Evolutionary conservation across 2,329 filamentous ascomycete species (phyloP).

Genomic region (Trichoderma sp.): DNA sequence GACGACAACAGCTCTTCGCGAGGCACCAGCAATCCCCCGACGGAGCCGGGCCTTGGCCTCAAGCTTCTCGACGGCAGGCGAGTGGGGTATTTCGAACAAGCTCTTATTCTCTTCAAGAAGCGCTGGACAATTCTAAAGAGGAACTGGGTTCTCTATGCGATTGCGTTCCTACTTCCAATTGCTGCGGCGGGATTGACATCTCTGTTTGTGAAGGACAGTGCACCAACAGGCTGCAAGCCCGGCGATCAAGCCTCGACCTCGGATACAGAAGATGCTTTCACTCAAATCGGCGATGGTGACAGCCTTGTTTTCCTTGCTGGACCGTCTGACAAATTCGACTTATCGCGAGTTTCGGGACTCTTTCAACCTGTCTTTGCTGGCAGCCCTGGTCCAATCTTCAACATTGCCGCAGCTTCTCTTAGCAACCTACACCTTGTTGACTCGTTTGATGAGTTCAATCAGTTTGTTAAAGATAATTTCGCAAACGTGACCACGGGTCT

Average conservation of each 20-base stretch:
- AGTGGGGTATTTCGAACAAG: slow-evolving; percentile 71
- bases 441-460: slow-evolving; percentile 67
- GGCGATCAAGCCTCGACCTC: slow-evolving; percentile 48
- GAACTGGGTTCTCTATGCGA: slow-evolving; percentile 75
- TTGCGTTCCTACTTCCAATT: slow-evolving; percentile 76
- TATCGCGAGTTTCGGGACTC: slow-evolving; percentile 35
- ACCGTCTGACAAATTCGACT: slow-evolving; percentile 42
- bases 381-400: slow-evolving; percentile 26
- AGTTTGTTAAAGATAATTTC: slow-evolving; percentile 63
- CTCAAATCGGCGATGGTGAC: slow-evolving; percentile 35
- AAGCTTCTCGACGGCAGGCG: slow-evolving; percentile 67
- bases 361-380: slow-evolving; percentile 46
- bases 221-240: slow-evolving; percentile 55
- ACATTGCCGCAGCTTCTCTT: slow-evolving; percentile 26
- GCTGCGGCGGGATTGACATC: slow-evolving; percentile 77
- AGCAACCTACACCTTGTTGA: slow-evolving; percentile 57
- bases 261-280: slow-evolving; percentile 43
- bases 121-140: slow-evolving; percentile 73
- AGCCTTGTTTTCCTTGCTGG: slow-evolving; percentile 37
- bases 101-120: slow-evolving; percentile 74
- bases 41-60: slow-evolving; percentile 41
- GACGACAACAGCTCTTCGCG: slow-evolving; percentile 30
- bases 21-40: slow-evolving; percentile 27
- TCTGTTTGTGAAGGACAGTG: slow-evolving; percentile 66
- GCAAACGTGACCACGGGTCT: slow-evolving; percentile 72